Conservation (phyloP, 2,329 filamentous ascomycete species). For the Cladosporium sp. region DNA sequence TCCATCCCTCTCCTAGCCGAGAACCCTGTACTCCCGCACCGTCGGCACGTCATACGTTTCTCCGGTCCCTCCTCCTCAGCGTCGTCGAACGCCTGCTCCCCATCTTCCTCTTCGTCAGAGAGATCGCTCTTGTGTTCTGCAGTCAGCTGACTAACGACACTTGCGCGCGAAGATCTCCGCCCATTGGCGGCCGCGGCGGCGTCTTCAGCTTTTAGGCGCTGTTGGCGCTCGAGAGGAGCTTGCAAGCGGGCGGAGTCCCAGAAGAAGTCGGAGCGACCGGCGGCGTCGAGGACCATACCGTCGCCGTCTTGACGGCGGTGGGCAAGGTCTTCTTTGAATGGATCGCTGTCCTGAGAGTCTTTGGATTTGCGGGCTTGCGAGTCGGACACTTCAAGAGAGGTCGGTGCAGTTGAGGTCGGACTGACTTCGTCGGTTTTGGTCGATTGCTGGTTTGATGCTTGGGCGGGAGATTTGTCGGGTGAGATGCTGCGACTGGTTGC, state of each 20-base stretch:
- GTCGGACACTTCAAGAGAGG: slow-evolving; percentile 7
- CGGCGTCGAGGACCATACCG: slow-evolving; percentile 4
- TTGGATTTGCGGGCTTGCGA: neutral
- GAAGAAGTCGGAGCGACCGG: slow-evolving; percentile 39
- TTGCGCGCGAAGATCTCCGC: slow-evolving; percentile 33
- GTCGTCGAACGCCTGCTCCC: slow-evolving; percentile 43
- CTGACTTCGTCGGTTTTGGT: slow-evolving; percentile 13
- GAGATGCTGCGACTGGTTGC: slow-evolving; percentile 42
- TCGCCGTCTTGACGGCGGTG: slow-evolving; percentile 5
- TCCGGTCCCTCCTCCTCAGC: slow-evolving; percentile 36
- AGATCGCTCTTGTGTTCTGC: slow-evolving; percentile 46
- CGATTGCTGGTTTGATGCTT: neutral
- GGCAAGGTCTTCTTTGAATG: neutral
- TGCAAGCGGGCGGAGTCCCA: slow-evolving; percentile 39
- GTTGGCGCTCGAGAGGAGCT: neutral
- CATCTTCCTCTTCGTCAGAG: slow-evolving; percentile 42
- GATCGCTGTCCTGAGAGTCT: neutral
- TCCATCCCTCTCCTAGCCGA: slow-evolving; percentile 53
- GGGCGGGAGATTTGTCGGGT: slow-evolving; percentile 41
- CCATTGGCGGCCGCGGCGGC: neutral
- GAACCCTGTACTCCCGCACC: slow-evolving; percentile 60
- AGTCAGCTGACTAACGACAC: slow-evolving; percentile 53
- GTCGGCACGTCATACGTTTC: slow-evolving; percentile 41
- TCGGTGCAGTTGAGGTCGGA: slow-evolving; percentile 17
- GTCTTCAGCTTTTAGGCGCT: slow-evolving; percentile 2